A percentile compares a stretch with the other conserved stretches of the same genome.
Conservation (phyloP, 2,329 filamentous ascomycete species). For the Chaetomium globosum region DNA sequence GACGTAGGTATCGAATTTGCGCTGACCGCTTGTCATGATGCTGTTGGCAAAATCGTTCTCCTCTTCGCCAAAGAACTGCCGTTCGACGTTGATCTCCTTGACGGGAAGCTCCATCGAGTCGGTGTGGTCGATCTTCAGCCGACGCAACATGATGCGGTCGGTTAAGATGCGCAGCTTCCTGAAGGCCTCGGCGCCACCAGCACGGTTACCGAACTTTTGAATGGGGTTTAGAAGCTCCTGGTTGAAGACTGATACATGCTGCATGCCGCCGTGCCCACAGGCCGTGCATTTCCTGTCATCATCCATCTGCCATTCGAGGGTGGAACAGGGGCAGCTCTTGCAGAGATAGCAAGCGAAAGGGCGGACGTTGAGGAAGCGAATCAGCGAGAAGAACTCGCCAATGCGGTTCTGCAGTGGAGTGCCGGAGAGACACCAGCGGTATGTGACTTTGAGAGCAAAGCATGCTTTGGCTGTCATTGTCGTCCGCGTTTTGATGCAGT, state of each 20-base stretch:
- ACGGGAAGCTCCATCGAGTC: slow-evolving; percentile 95
- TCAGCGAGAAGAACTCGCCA: slow-evolving; percentile 91
- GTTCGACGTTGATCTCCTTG: slow-evolving; percentile 88
- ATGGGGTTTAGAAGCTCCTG: slow-evolving; percentile 91
- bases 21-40: slow-evolving; percentile 88
- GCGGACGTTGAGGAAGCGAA: slow-evolving; percentile 85
- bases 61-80: slow-evolving; percentile 94
- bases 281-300: slow-evolving; percentile 68
- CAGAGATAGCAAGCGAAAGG: slow-evolving; percentile 95
- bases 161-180: slow-evolving; percentile 84
- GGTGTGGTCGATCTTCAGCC: slow-evolving; percentile 90
- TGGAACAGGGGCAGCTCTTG: slow-evolving; percentile 78
- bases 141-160: slow-evolving; percentile 91
- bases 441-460: slow-evolving; percentile 82
- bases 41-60: slow-evolving; percentile 94
- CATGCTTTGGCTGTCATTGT: slow-evolving; percentile 94
- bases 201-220: slow-evolving; percentile 62
- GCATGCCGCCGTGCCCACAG: slow-evolving; percentile 61
- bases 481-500: slow-evolving; percentile 87
- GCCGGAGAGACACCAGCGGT: slow-evolving; percentile 94
- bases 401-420: slow-evolving; percentile 97
- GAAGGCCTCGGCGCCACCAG: slow-evolving; percentile 70
- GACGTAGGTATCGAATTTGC: slow-evolving; percentile 94
- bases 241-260: slow-evolving; percentile 61
- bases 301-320: slow-evolving; percentile 81